Evolutionary conservation across 2,329 filamentous ascomycete genomes (phyloP).

Genomic region (Cytospora paraplurivora): DNA sequence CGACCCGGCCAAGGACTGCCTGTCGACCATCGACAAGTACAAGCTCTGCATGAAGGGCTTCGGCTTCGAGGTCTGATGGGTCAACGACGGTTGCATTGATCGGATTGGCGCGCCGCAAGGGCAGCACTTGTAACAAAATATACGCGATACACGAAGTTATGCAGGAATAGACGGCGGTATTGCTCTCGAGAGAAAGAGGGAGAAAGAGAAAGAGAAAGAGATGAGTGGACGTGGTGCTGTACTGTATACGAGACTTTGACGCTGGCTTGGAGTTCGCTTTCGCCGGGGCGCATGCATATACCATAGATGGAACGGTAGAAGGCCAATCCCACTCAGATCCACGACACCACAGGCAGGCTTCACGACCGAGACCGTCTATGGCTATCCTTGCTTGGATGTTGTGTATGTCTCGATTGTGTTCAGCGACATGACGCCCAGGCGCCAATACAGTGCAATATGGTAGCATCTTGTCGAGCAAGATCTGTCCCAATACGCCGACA

Average conservation of each 20-base stretch:
- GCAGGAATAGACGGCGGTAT: too few species aligned
- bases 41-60: slow-evolving; percentile 89
- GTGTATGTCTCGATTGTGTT: not conserved
- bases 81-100: not conserved
- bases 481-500: not conserved
- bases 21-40: slow-evolving; percentile 81
- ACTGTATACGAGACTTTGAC: too few species aligned
- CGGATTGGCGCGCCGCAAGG: too few species aligned
- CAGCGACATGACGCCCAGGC: not conserved
- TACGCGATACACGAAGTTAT: slow-evolving; percentile 19
- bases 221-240: not conserved
- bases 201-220: not conserved
- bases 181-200: not conserved
- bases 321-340: slow-evolving; percentile 14
- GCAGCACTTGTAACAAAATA: not conserved
- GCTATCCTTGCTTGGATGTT: not conserved
- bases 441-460: not conserved
- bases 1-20: slow-evolving; percentile 83
- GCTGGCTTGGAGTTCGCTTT: not conserved
- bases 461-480: not conserved
- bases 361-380: not conserved
- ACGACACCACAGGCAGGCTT: not conserved
- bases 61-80: slow-evolving; percentile 71
- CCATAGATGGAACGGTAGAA: slow-evolving; percentile 14
- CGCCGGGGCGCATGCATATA: slow-evolving; percentile 14